Evolutionary conservation across 176 grass and related monocot genomes (phyloP), one percentile per base, ranked within the genome.

Genomic region (Juncus inflexus): DNA sequence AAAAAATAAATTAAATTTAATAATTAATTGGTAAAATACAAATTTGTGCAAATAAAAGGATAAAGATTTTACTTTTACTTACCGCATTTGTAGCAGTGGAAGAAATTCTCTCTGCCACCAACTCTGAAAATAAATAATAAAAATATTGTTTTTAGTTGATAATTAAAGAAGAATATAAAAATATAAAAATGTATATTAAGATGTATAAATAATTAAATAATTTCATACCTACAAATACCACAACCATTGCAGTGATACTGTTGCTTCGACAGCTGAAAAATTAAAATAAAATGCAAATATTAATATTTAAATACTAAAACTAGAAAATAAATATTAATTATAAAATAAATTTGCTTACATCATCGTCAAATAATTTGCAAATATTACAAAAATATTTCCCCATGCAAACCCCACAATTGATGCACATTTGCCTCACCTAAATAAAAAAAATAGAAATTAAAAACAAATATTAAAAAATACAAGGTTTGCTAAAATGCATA

Each of bases 351-450:
- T 51, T 19, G 78, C 64, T 67, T 72, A 82, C 94, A 86, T 99
- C 94, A 84, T 97, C 92, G 64, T 99, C 88, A 50, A 97, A 97
- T 14, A 97, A 76, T 45, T 97, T 97, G 94, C 94, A 97, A 52
- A 68, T 76, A 71, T 63, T 67, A 77, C 94, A 97, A 62, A 91
- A 97, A 70, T 91, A 97, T 62, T 79, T 84, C 9, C 79, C 94
- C 94, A 97, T 92, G 65, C 85, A 82, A 35, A 89, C 88, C 57
- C 85, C 85, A 36, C 94, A 97, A 28, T 61, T 97, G 15, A 89
- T 40, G 40, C 94, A 92, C 74, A 84, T 57, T 80, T 92, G 85
- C 55, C 6, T 77, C 40, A 86, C 94, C 94, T 97, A 76, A 16
- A 86, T 3, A 12, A 83, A 49, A 82, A 13, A 85, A 61, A 69